phyloP scores from a whole-genome alignment of 768 basidiomycete species.

The Hebeloma cylindrosporum region DNA sequence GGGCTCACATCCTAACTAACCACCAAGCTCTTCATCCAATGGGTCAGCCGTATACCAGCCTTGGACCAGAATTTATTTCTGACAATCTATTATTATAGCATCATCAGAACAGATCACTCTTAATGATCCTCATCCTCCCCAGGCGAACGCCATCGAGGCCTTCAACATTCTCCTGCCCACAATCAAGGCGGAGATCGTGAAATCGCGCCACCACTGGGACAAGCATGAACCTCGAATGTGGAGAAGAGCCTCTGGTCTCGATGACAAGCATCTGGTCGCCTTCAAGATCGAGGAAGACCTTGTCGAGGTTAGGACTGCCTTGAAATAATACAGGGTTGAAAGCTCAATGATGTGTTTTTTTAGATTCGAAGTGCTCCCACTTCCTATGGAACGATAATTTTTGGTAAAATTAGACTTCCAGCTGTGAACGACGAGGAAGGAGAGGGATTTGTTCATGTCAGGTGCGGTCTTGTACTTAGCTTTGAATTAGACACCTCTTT shows the following conservation, averaged over 20 bases:
- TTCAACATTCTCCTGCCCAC: slow-evolving; percentile 52
- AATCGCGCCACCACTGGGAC: slow-evolving; percentile 71
- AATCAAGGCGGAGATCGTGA: slow-evolving; percentile 67
- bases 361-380: slow-evolving; percentile 55
- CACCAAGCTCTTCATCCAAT: no score
- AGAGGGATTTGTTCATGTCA: slow-evolving; percentile 68
- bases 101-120: slow-evolving; percentile 55
- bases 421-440: slow-evolving; percentile 63
- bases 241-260: slow-evolving; percentile 52
- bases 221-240: slow-evolving; percentile 74
- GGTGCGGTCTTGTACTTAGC: slow-evolving; percentile 39
- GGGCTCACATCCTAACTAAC: no score
- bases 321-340: background rate
- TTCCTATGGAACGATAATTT: slow-evolving; percentile 66
- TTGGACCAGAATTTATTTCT: no score
- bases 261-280: slow-evolving; percentile 49
- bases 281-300: slow-evolving; percentile 51
- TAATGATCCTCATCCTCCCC: slow-evolving; percentile 61
- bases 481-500: slow-evolving; percentile 5
- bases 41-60: slow-evolving; percentile 7
- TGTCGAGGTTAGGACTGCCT: slow-evolving; percentile 33
- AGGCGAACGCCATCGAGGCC: slow-evolving; percentile 59
- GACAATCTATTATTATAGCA: slow-evolving; percentile 36
- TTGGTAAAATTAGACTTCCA: slow-evolving; percentile 76
- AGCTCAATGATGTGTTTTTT: slow-evolving; percentile 22